A percentile compares a stretch with the other conserved stretches of the same genome.
phyloP scores from a whole-genome alignment of 106 monocot species.

The Vanilla planifolia region DNA sequence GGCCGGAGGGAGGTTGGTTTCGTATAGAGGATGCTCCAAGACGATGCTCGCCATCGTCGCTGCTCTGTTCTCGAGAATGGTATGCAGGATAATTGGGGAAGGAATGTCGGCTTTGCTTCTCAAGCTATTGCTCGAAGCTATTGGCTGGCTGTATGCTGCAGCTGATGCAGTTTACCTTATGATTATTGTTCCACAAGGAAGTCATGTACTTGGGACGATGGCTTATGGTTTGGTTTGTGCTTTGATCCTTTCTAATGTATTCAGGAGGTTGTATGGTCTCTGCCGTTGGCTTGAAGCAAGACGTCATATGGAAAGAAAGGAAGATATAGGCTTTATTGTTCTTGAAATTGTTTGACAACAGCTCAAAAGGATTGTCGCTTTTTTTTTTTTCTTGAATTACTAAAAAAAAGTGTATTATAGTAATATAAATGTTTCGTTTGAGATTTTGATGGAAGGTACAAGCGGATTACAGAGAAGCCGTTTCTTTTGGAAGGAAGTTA shows the following conservation, averaged over 20 bases:
- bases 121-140: constrained; percentile 31
- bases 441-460: too few species aligned
- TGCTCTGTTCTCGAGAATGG: constrained; percentile 55
- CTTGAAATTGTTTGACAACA: constrained; percentile 1
- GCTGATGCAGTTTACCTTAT: constrained; percentile 43
- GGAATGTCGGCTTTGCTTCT: constrained; percentile 20
- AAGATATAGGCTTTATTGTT: constrained; percentile 5
- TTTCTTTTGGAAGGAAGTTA: too few species aligned
- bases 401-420: too few species aligned
- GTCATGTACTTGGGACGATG: not conserved
- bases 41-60: constrained; percentile 37
- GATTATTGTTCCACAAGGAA: constrained; percentile 6
- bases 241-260: constrained; percentile 41
- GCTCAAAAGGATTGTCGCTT: too few species aligned
- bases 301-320: not conserved
- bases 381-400: too few species aligned
- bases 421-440: too few species aligned
- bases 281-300: constrained; percentile 18
- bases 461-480: too few species aligned
- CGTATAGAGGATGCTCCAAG: constrained; percentile 56
- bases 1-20: constrained; percentile 47
- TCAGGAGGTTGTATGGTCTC: constrained; percentile 27
- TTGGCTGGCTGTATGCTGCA: constrained; percentile 48
- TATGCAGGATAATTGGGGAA: constrained; percentile 37
- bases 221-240: constrained; percentile 31